A percentile compares a stretch with the other conserved stretches of the same genome.
These are phyloP conservation scores for Mycena vulgaris DNA, from an alignment of 768 basidiomycete species.

Conservation along the genomic window DNA sequence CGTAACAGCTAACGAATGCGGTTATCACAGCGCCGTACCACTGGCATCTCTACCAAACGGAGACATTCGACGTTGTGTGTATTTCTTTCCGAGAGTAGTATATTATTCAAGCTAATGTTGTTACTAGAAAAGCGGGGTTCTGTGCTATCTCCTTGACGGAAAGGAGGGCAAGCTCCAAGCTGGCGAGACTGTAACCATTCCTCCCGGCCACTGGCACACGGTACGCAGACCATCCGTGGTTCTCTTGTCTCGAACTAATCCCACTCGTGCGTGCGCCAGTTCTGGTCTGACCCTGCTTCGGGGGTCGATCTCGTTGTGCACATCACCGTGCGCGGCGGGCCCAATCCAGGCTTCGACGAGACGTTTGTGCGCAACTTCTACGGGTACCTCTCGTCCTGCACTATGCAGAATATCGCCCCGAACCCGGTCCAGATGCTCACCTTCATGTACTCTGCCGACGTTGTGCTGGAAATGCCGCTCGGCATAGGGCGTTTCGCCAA, in stretches of 20 bases:
- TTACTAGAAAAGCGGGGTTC: conserved; percentile 40
- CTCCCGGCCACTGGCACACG: conserved; percentile 43
- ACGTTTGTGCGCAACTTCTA: conserved; percentile 47
- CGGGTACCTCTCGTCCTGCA: conserved; percentile 42
- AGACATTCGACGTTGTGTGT: conserved; percentile 45
- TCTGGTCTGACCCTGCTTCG: conserved; percentile 44
- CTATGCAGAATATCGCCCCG: conserved; percentile 41
- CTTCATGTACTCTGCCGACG: conserved; percentile 46
- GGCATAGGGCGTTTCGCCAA: conserved; percentile 42
- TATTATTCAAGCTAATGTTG: background rate
- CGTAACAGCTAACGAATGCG: background rate
- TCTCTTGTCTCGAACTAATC: background rate
- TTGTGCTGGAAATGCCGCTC: conserved; percentile 45
- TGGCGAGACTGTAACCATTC: conserved; percentile 42
- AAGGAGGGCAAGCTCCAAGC: conserved; percentile 42
- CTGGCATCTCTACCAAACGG: conserved; percentile 48
- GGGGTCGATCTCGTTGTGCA: conserved; percentile 44
- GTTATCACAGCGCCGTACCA: conserved; percentile 43
- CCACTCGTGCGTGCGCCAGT: conserved; percentile 22
- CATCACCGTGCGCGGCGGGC: conserved; percentile 46
- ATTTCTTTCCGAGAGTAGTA: background rate
- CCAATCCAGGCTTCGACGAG: conserved; percentile 47
- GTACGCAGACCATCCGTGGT: conserved; percentile 17
- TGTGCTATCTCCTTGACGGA: conserved; percentile 45
- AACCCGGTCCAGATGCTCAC: conserved; percentile 47